Base-by-base conservation (phyloP, 1,139 yeast species). In the Magnusiomyces fungicola region DNA sequence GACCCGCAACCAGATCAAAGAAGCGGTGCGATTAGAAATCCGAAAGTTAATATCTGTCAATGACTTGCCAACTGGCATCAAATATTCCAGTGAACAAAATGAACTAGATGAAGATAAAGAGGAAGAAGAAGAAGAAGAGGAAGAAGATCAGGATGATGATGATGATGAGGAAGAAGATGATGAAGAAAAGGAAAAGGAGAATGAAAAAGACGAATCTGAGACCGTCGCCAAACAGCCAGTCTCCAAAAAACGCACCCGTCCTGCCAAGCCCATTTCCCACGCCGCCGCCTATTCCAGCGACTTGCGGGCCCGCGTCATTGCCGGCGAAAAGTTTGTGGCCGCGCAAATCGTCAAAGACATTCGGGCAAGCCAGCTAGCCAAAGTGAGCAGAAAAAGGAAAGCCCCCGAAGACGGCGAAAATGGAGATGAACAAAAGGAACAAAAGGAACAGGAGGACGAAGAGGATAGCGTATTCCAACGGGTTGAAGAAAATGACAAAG, bases 11-110 rank as follows among this genome's bases (percentile, higher is more conserved):
- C 56, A 55, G 27, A 49, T 53, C 41, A 55, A 60, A 37, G 54
- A 56, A 23, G 56, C 57, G 40, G 54, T 60, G 51, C 56, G 59
- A 40, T 43, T 50, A 1, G 53, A 53, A 22, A 50, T 65, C 38
- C 49, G 56, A 42, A 47, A 52, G 36, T 48, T 52, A 48, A 52
- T 64, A 32, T 51, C 52, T 33, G 39, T 42, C 3, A 65, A 63
- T 10, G 54, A 56, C 29, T 51, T 61, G 3, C 53, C 55, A 18
- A 43, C 49, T 18, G 65, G 65, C 10, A 42, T 58, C 25, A 44
- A 36, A 14, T 41, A 36, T 3, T 34, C 42, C 6, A 47, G 41
- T 25, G 48, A 40, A 36, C 30, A 34, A 30, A 42, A 46, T 27
- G 47, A 49, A 6, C 33, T 41, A 12, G 46, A 21, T 16, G 36